phyloP scores from a whole-genome alignment of 2,329 filamentous ascomycete genomes.

The Alternaria angustiovoidea region DNA sequence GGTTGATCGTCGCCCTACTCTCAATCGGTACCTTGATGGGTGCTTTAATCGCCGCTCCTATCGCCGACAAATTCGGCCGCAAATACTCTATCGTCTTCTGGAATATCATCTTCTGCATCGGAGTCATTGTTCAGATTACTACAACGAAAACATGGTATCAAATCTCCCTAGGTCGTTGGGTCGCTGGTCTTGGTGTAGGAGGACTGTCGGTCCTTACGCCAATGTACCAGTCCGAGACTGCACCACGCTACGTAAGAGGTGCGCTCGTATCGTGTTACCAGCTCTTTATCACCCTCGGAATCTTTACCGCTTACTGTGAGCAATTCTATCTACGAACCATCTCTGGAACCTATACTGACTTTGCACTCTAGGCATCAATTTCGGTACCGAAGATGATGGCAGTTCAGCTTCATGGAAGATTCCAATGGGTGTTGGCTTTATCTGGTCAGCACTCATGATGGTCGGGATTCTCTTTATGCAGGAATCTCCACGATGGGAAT shows the following conservation, averaged over 20 bases:
- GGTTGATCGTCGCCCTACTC: slow-evolving; percentile 55
- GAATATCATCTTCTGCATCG: slow-evolving; percentile 69
- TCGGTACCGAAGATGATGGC: slow-evolving; percentile 61
- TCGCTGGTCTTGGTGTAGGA: slow-evolving; percentile 73
- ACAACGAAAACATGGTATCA: slow-evolving; percentile 67
- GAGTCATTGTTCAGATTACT: slow-evolving; percentile 71
- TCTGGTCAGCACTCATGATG: slow-evolving; percentile 64
- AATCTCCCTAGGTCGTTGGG: slow-evolving; percentile 68
- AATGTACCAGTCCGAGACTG: slow-evolving; percentile 73
- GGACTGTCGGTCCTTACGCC: slow-evolving; percentile 65
- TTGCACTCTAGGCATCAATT: slow-evolving; percentile 57
- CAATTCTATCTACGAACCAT: background rate
- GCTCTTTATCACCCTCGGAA: slow-evolving; percentile 74
- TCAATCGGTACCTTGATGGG: slow-evolving; percentile 80
- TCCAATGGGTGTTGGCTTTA: slow-evolving; percentile 66
- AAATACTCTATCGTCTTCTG: slow-evolving; percentile 69
- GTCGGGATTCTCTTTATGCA: slow-evolving; percentile 63
- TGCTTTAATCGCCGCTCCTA: slow-evolving; percentile 64
- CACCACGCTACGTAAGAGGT: slow-evolving; percentile 70
- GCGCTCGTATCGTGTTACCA: slow-evolving; percentile 71
- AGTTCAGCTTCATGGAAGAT: slow-evolving; percentile 68
- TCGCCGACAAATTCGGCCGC: slow-evolving; percentile 69
- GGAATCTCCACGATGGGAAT: slow-evolving; percentile 67
- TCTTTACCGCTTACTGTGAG: slow-evolving; percentile 59
- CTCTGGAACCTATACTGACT: background rate